Evolutionary conservation across 495 filamentous ascomycete species (phyloP).

Genomic region (Xylaria acuta): DNA sequence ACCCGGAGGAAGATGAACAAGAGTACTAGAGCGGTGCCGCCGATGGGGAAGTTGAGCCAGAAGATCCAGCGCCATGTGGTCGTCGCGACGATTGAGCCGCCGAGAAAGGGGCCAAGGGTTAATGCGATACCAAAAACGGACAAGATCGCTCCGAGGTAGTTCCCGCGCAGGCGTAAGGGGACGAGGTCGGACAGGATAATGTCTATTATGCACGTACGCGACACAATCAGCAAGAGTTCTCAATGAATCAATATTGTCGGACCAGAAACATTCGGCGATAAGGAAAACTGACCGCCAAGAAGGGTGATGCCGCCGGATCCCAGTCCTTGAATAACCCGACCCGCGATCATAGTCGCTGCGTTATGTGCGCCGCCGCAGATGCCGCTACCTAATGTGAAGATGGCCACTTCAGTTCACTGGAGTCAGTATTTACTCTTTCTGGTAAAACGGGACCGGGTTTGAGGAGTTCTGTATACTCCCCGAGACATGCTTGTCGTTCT

Average conservation of each 20-base stretch:
- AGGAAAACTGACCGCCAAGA: too few species aligned
- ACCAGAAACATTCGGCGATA: too few species aligned
- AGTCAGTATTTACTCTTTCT: too few species aligned
- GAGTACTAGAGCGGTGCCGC: slow-evolving; percentile 38
- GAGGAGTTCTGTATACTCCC: too few species aligned
- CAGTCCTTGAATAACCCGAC: not conserved
- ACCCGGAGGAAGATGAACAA: not conserved
- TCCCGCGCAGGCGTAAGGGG: not conserved
- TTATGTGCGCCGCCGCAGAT: too few species aligned
- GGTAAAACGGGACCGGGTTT: too few species aligned
- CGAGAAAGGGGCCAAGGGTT: slow-evolving; percentile 64
- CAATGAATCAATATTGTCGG: too few species aligned
- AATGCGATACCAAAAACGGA: not conserved
- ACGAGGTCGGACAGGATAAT: not conserved
- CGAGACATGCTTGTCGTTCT: too few species aligned
- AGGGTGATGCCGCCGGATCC: too few species aligned
- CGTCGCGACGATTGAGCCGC: slow-evolving; percentile 57
- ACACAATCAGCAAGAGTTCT: too few species aligned
- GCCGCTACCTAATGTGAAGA: not conserved
- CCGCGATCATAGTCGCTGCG: not conserved
- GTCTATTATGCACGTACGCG: not conserved
- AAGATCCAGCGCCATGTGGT: slow-evolving; percentile 68
- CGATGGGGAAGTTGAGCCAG: slow-evolving; percentile 71
- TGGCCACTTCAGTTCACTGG: too few species aligned
- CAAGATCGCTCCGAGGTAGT: not conserved